Evolutionary conservation across 768 basidiomycete genomes (phyloP).

Genomic region (Lentinula detonsa): DNA sequence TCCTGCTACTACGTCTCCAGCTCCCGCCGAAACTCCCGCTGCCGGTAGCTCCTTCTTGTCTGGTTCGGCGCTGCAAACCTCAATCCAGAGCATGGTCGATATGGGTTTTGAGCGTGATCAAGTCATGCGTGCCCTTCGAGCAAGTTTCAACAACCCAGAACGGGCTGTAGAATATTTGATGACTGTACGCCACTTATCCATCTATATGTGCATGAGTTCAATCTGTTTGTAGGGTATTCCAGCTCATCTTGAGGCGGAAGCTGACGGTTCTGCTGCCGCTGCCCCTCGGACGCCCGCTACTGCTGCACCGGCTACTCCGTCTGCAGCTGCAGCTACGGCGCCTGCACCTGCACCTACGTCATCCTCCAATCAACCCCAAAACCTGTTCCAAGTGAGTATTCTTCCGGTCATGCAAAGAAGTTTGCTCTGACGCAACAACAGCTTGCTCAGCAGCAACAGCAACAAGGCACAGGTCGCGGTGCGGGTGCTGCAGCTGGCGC

Average conservation of each 20-base stretch:
- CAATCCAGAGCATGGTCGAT: constrained; percentile 79
- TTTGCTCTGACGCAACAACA: constrained; percentile 18
- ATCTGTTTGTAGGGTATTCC: constrained; percentile 65
- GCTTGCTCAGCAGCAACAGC: constrained; percentile 54
- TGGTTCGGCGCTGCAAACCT: constrained; percentile 68
- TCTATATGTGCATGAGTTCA: not conserved
- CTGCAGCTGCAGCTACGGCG: constrained; percentile 26
- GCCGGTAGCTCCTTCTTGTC: constrained; percentile 62
- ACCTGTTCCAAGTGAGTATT: constrained; percentile 71
- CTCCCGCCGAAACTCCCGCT: constrained; percentile 29
- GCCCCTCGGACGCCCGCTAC: constrained; percentile 29
- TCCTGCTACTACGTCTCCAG: constrained; percentile 23
- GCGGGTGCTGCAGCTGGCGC: constrained; percentile 26
- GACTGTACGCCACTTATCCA: constrained; percentile 49
- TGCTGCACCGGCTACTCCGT: constrained; percentile 26
- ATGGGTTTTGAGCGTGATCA: constrained; percentile 93
- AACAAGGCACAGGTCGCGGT: constrained; percentile 23
- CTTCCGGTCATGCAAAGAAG: not conserved
- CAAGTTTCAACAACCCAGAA: constrained; percentile 96
- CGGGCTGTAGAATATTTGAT: constrained; percentile 98
- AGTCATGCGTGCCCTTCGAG: constrained; percentile 79
- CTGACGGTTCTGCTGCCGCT: constrained; percentile 27
- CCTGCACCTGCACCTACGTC: constrained; percentile 25
- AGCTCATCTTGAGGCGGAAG: constrained; percentile 52
- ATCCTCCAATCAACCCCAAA: constrained; percentile 54